Percentiles rank a stretch among this genome's conserved stretches.
Evolutionary conservation across 352 stramenopile genomes (phyloP).

Genomic region (Pythium aquatile): DNA sequence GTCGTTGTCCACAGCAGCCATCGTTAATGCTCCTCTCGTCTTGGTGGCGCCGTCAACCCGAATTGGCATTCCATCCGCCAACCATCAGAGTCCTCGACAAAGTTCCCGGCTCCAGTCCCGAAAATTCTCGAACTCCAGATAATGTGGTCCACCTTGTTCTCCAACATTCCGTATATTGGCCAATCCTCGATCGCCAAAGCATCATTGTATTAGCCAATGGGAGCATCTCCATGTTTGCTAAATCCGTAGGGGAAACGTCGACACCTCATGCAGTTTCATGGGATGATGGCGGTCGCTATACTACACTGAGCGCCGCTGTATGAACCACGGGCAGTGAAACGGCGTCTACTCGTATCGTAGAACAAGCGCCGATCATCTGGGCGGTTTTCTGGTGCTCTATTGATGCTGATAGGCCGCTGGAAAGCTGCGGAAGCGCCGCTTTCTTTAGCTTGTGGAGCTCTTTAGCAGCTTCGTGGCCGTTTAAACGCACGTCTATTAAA

Average conservation of each 20-base stretch:
- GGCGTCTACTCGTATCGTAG: not conserved
- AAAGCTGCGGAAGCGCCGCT: not conserved
- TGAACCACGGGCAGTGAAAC: not conserved
- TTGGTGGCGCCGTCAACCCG: not conserved
- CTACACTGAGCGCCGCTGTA: no score
- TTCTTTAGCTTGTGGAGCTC: not conserved
- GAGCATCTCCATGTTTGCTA: no score
- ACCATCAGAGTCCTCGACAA: constrained; percentile 12
- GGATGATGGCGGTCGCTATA: not conserved
- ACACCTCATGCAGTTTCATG: not conserved
- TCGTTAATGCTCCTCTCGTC: not conserved
- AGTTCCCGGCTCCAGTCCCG: constrained; percentile 8
- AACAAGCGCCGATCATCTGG: not conserved
- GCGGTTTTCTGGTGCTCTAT: not conserved
- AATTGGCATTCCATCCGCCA: constrained; percentile 8
- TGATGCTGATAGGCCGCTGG: no score
- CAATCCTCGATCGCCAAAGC: no score
- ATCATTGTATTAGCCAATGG: not conserved
- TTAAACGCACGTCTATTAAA: no score
- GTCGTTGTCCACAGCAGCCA: constrained; percentile 30
- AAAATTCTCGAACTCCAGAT: constrained; percentile 14
- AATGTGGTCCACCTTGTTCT: not conserved
- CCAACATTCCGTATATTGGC: not conserved
- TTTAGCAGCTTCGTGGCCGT: not conserved
- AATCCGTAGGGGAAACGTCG: no score